Percentiles rank a stretch among this genome's conserved stretches.
phyloP scores from a whole-genome alignment of 2,329 filamentous ascomycete species.

The Fusarium buharicum region DNA sequence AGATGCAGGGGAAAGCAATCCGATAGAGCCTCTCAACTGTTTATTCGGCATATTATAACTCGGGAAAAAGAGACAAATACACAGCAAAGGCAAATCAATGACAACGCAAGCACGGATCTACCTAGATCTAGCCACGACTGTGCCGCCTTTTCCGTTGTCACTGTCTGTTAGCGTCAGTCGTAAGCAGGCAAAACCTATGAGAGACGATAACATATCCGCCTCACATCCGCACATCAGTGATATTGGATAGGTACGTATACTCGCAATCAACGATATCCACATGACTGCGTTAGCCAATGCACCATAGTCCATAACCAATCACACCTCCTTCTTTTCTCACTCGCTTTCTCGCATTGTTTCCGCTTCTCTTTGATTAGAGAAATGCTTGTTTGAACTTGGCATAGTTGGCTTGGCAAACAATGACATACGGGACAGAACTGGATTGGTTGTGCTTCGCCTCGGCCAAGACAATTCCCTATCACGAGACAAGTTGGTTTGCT shows the following conservation, averaged over 20 bases:
- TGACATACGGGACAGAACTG: conserved; percentile 13
- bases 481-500: conserved; percentile 22
- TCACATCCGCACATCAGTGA: conserved; percentile 3
- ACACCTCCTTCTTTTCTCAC: not conserved
- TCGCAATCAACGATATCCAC: conserved; percentile 11
- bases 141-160: conserved; percentile 10
- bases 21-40: not conserved
- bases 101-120: conserved; percentile 18
- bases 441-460: conserved; percentile 29
- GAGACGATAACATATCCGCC: conserved; percentile 17
- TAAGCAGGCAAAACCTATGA: conserved; percentile 18
- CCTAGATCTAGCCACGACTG: conserved; percentile 12
- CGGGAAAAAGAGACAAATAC: not conserved
- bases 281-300: conserved; percentile 26
- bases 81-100: conserved; percentile 5
- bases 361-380: conserved; percentile 1
- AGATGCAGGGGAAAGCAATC: conserved; percentile 3
- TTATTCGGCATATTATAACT: not conserved
- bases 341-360: conserved; percentile 10
- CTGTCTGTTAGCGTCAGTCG: conserved; percentile 33
- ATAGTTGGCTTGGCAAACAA: conserved; percentile 36
- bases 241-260: not conserved
- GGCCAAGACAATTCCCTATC: conserved; percentile 30
- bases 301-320: conserved; percentile 28
- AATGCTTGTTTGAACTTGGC: conserved; percentile 41